These are phyloP conservation scores for Emericellopsis terricola DNA, from an alignment of 495 filamentous ascomycete genomes.

Conservation along the genomic window DNA sequence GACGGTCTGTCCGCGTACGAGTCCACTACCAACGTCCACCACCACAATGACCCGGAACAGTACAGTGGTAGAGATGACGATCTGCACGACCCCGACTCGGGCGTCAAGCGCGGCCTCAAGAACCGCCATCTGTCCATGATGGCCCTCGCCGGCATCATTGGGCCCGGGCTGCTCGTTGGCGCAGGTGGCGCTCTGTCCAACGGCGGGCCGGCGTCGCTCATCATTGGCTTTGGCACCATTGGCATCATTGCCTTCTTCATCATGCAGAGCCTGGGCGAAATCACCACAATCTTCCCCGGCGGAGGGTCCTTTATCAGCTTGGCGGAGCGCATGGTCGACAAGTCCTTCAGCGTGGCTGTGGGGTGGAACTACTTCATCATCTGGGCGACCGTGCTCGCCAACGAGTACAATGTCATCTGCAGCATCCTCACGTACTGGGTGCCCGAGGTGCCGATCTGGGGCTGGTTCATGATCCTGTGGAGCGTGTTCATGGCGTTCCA, in stretches of 20 bases:
- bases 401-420: constrained; percentile 39
- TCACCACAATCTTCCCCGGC: constrained; percentile 52
- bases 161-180: constrained; percentile 34
- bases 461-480: constrained; percentile 52
- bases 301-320: constrained; percentile 42
- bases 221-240: constrained; percentile 49
- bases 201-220: constrained; percentile 42
- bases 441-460: constrained; percentile 27
- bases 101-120: constrained; percentile 39
- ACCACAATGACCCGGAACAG: too few species aligned
- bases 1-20: neutral
- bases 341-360: constrained; percentile 67
- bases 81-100: constrained; percentile 25
- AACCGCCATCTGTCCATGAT: constrained; percentile 58
- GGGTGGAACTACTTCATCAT: constrained; percentile 64
- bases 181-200: constrained; percentile 39
- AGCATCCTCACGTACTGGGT: constrained; percentile 45
- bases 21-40: too few species aligned
- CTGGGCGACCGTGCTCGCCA: constrained; percentile 41
- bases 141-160: constrained; percentile 41
- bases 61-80: constrained; percentile 18
- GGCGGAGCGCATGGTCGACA: constrained; percentile 53
- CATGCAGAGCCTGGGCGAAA: constrained; percentile 48
- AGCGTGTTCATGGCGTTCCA: constrained; percentile 26
- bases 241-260: constrained; percentile 46